These are phyloP conservation scores for Cymbidium sinense DNA, from an alignment of 106 monocot species.

Conservation along the genomic window DNA sequence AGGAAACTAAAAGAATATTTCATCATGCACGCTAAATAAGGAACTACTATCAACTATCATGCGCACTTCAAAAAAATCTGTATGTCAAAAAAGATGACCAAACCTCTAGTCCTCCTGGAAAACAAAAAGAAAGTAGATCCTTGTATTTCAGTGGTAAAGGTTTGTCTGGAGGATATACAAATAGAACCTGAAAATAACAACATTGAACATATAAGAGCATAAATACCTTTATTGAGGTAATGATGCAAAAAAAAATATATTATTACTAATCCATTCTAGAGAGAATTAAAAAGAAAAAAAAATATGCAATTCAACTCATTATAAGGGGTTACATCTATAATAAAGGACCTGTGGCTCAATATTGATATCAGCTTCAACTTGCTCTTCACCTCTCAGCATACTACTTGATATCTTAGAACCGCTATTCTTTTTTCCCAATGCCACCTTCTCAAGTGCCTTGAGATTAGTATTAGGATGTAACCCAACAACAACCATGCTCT, in stretches of 20 bases:
- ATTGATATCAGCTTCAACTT: conserved; percentile 51
- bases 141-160: conserved; percentile 81
- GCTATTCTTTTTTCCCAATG: conserved; percentile 38
- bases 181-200: conserved; percentile 59
- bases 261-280: background rate
- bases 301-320: background rate
- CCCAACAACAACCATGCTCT: conserved; percentile 92
- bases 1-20: background rate
- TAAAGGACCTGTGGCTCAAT: conserved; percentile 71
- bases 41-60: background rate
- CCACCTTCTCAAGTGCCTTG: conserved; percentile 48
- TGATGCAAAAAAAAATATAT: background rate
- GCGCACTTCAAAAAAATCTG: background rate
- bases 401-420: conserved; percentile 41
- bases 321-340: background rate
- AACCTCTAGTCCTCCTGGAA: conserved; percentile 94
- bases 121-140: conserved; percentile 97
- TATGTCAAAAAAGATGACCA: conserved; percentile 11
- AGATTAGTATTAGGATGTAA: conserved; percentile 67
- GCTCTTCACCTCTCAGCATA: conserved; percentile 43
- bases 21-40: background rate
- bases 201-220: background rate
- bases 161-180: conserved; percentile 94
- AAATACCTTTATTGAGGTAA: background rate
- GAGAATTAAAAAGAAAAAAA: conserved; percentile 1